Base-by-base conservation (phyloP, 139 green algal species). In the Chlamydomonas sp. region DNA sequence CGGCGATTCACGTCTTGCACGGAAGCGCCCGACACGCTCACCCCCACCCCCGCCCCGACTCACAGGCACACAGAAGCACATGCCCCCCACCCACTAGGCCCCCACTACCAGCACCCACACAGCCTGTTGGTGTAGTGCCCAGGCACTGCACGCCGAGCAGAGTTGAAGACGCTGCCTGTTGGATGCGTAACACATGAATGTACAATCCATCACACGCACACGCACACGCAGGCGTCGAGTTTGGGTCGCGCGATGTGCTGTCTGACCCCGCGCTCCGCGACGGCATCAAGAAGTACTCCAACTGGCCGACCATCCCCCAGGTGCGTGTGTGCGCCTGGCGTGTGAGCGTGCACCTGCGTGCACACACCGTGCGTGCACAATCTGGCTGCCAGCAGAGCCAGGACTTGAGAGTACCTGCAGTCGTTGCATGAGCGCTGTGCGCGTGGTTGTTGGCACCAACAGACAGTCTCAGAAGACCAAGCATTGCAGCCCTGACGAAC, bases 221-320 rank as follows among this genome's bases (percentile, higher is more conserved):
- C 28, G 86, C 30, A 35, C 6, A 13, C 33, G 26, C 78, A 95
- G 89, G 82, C 28, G 86, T 95, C 5, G 48, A 90, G 29, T 97
- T 88, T 71, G 88, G 83, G 10, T 82, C 76, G 33, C 67, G 87
- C 8, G 93, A 98, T 74, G 94, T 98, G 24, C 79, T 98, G 58
- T 80, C 84, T 16, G 91, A 97, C 69, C 60, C 80, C 3, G 87
- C 85, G 1, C 60, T 98, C 0, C 68, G 94, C 10, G 85, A 97
- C 39, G 94, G 86, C 57, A 87, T 98, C 77, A 98, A 98, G 79
- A 76, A 85, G 33, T 98, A 85, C 81, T 94, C 86, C 34, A 73
- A 83, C 57, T 98, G 94, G 94, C 94, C 93, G 4, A 98, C 94
- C 22, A 97, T 98, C 59, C 93, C 93, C 0, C 89, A 95, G 83